Evolutionary conservation across 2,329 filamentous ascomycete genomes (phyloP), one percentile per base, ranked within the genome.

Genomic region (Sclerotinia borealis): DNA sequence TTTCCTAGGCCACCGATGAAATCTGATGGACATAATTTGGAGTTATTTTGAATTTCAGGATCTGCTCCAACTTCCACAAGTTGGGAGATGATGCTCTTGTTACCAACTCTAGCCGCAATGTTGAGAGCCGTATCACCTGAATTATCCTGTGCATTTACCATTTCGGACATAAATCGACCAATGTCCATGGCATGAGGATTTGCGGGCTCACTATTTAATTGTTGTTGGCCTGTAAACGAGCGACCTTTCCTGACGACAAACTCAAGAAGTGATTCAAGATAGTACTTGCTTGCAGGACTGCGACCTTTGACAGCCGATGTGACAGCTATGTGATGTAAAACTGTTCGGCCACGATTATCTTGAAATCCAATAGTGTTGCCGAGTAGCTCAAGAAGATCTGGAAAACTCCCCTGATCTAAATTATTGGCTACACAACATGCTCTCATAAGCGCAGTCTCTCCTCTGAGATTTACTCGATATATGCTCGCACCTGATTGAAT

Each of bases 241-340:
- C 87, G 89, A 5, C 90, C 90, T 74, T 96, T 92, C 41, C 93
- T 87, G 2, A 98, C 93, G 15, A 98, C 90, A 80, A 96, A 98
- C 73, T 97, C 93, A 0, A 99, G 81, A 13, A 99, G 81, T 34
- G 92, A 93, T 77, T 99, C 95, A 2, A 99, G 85, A 72, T 99
- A 99, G 75, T 98, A 97, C 68, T 93, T 91, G 74, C 92, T 96
- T 27, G 95, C 93, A 48, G 91, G 87, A 64, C 91, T 93, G 55
- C 95, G 87, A 8, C 93, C 93, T 74, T 96, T 96, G 71, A 98
- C 95, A 8, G 93, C 95, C 66, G 93, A 97, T 19, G 95, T 96
- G 39, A 98, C 87, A 6, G 95, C 93, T 71, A 99, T 98, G 73
- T 99, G 95, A 73, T 99, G 95, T 29, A 99, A 80, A 17, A 98